A percentile compares a stretch with the other conserved stretches of the same genome.
These are phyloP conservation scores for Xylaria sp. DNA, from an alignment of 2,329 filamentous ascomycete genomes.

Conservation along the genomic window DNA sequence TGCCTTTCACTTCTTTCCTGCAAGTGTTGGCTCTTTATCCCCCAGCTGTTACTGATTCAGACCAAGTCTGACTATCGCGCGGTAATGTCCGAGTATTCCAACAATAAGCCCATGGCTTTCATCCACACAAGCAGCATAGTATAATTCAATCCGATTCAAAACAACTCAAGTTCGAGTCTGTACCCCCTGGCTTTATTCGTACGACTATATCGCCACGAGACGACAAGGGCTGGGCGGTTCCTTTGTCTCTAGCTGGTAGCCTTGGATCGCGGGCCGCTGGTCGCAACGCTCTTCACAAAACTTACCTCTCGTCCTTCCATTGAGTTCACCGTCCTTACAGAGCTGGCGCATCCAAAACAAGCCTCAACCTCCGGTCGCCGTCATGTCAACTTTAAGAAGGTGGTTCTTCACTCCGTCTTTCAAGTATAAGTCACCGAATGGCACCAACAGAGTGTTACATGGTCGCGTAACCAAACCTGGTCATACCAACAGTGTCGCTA, in stretches of 20 bases:
- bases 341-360: not conserved
- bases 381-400: constrained; percentile 35
- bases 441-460: constrained; percentile 35
- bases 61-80: not conserved
- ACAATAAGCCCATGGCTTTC: constrained; percentile 15
- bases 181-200: not conserved
- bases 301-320: not conserved
- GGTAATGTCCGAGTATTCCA: not conserved
- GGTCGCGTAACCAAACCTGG: constrained; percentile 42
- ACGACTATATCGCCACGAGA: not conserved
- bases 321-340: not conserved
- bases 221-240: not conserved
- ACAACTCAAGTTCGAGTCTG: not conserved
- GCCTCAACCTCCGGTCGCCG: not conserved
- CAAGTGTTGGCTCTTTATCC: constrained; percentile 1
- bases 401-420: constrained; percentile 32
- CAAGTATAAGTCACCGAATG: not conserved
- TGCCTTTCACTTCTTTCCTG: no score
- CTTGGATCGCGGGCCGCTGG: not conserved
- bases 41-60: no score
- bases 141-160: not conserved
- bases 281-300: not conserved
- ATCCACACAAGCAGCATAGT: not conserved
- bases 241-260: not conserved
- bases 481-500: not conserved